Base-by-base conservation (phyloP, 495 filamentous ascomycete genomes). In the Thozetella sp. region DNA sequence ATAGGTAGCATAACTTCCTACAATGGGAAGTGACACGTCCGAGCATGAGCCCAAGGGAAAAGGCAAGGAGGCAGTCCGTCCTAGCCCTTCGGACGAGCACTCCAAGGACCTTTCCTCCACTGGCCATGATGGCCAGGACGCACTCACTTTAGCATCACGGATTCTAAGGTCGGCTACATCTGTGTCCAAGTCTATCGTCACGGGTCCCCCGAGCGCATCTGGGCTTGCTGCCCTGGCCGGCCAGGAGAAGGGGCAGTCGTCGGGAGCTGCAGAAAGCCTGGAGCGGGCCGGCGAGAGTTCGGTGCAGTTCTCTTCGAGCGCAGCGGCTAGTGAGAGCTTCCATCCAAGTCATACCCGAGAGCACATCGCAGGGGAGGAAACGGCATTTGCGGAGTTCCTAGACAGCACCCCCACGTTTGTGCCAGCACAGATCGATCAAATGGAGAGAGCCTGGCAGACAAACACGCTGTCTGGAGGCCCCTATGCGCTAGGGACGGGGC, bases 281-380 rank as follows among this genome's bases (percentile, higher is more conserved):
- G 62, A 30, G 17, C 48, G 59, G 25, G 60, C 34, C 6, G 61
- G 60, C 23, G 68, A 71, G 53, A 71, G 63, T 46, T 67, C 68
- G n/a, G 54, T 60, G 2, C 66, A 64, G 45, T 19, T 63, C 43
- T 58, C 51, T 24, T 82, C 92, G 68, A 94, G 93, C 78, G 79
- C 87, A 70, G 93, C 50, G 45, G 40, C 30, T 9, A 58, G 60
- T 27, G 61, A 53, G 25, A 48, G 53, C 26, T 43, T 75, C 48
- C 67, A 56, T 25, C 26, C 55, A 12, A 56, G 62, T 0, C 68
- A 77, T 13, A 63, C 62, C 11, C 69, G 71, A 53, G 66, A 72
- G 45, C 74, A 80, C 46, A 59, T 71, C 15, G 62, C 61, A 1
- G 54, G 54, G n/a, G 60, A 74, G 30, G 79, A 83, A 57, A 64